A percentile compares a stretch with the other conserved stretches of the same genome.
These are phyloP conservation scores for Beauveria brongniartii DNA, from an alignment of 2,329 filamentous ascomycete species.

Conservation along the genomic window DNA sequence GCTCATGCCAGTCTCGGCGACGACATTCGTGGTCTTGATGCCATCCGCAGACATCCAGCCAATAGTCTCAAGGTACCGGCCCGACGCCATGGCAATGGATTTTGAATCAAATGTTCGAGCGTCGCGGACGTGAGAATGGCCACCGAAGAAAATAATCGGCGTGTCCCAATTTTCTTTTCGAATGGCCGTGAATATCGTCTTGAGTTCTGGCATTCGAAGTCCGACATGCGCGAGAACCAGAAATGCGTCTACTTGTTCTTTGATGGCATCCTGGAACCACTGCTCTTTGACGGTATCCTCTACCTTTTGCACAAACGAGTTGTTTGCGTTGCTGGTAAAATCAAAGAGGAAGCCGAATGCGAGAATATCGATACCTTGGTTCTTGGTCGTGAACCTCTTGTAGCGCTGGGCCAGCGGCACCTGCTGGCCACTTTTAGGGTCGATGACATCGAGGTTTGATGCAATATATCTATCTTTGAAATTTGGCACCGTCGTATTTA, in stretches of 20 bases:
- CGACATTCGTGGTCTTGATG: slow-evolving; percentile 26
- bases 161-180: slow-evolving; percentile 68
- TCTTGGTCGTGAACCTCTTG: slow-evolving; percentile 85
- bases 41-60: slow-evolving; percentile 86
- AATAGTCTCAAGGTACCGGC: slow-evolving; percentile 89
- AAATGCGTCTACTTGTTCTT: slow-evolving; percentile 81
- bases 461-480: slow-evolving; percentile 76
- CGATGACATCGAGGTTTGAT: slow-evolving; percentile 85
- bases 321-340: slow-evolving; percentile 85
- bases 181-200: slow-evolving; percentile 69
- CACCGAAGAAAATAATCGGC: slow-evolving; percentile 87
- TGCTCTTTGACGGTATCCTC: slow-evolving; percentile 70
- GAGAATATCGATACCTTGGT: slow-evolving; percentile 73
- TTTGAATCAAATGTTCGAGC: slow-evolving; percentile 70
- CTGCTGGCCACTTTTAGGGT: slow-evolving; percentile 60
- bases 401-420: slow-evolving; percentile 74
- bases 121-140: slow-evolving; percentile 84
- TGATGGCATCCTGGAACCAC: slow-evolving; percentile 84
- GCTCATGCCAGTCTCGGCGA: slow-evolving; percentile 13
- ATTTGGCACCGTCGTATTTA: slow-evolving; percentile 70
- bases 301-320: slow-evolving; percentile 75
- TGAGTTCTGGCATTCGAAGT: slow-evolving; percentile 71
- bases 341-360: slow-evolving; percentile 95
- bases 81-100: slow-evolving; percentile 74
- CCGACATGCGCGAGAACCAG: slow-evolving; percentile 81